phyloP scores from a whole-genome alignment of 768 basidiomycete species.

The Serendipita indica region DNA sequence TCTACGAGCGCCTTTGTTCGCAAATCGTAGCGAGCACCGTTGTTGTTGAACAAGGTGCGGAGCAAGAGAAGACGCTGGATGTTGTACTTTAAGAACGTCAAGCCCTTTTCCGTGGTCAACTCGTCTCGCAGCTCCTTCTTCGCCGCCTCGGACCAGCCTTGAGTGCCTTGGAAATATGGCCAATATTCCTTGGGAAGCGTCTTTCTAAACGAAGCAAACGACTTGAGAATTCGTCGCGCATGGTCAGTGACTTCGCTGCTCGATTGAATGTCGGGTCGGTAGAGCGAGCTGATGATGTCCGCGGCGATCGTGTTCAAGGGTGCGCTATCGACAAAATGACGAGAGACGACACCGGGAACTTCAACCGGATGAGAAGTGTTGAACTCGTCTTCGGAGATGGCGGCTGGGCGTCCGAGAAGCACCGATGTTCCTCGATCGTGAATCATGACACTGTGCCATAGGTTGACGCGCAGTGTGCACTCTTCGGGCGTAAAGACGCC shows the following conservation, averaged over 20 bases:
- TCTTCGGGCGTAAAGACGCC: slow-evolving; percentile 59
- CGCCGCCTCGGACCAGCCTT: slow-evolving; percentile 55
- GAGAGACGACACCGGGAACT: slow-evolving; percentile 40
- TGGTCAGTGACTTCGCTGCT: slow-evolving; percentile 59
- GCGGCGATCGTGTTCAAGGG: slow-evolving; percentile 74
- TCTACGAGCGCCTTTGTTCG: slow-evolving; percentile 61
- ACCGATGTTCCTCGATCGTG: slow-evolving; percentile 83
- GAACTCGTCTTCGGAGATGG: slow-evolving; percentile 66
- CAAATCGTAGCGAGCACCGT: slow-evolving; percentile 49
- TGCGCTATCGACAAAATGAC: slow-evolving; percentile 64
- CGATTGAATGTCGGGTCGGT: slow-evolving; percentile 56
- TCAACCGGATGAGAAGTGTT: slow-evolving; percentile 59
- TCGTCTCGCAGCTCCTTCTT: slow-evolving; percentile 51
- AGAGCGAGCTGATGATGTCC: slow-evolving; percentile 77
- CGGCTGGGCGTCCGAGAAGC: slow-evolving; percentile 71
- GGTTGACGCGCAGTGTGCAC: slow-evolving; percentile 58
- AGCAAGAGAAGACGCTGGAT: slow-evolving; percentile 66
- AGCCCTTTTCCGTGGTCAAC: slow-evolving; percentile 66
- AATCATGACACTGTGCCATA: slow-evolving; percentile 74
- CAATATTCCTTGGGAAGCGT: slow-evolving; percentile 58
- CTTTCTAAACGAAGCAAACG: slow-evolving; percentile 53
- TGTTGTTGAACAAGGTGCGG: slow-evolving; percentile 63
- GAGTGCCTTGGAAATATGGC: slow-evolving; percentile 62
- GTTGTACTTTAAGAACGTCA: slow-evolving; percentile 70
- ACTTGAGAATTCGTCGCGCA: slow-evolving; percentile 65